Conservation (phyloP, 2,329 filamentous ascomycete species). For the Paecilomyces fulvus region DNA sequence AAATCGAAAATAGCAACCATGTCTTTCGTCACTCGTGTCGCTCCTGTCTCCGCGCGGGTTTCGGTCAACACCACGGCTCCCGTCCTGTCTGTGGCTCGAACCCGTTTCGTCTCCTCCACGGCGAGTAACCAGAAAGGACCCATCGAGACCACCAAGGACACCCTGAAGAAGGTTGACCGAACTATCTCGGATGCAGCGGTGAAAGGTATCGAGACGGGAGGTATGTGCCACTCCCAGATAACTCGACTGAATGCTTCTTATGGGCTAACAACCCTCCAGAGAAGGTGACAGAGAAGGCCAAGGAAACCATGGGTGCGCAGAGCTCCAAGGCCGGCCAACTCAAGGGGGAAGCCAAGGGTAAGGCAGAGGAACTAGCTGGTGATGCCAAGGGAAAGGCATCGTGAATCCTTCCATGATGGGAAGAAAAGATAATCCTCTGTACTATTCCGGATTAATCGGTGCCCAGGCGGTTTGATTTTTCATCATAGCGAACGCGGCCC, state of each 20-base stretch:
- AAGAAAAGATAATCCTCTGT: conserved; percentile 8
- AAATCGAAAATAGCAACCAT: conserved; percentile 13
- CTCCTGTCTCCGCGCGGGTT: conserved; percentile 19
- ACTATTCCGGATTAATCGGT: background rate
- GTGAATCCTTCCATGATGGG: background rate
- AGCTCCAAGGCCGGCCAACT: conserved; percentile 35
- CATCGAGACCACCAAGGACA: conserved; percentile 49
- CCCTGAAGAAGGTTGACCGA: conserved; percentile 50
- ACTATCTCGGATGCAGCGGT: conserved; percentile 48
- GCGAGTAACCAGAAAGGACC: conserved; percentile 41
- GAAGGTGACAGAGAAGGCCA: conserved; percentile 39
- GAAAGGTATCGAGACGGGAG: conserved; percentile 54
- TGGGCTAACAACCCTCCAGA: conserved; percentile 31
- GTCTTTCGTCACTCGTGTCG: conserved; percentile 28
- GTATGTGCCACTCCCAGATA: conserved; percentile 36
- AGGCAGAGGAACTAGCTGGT: conserved; percentile 17
- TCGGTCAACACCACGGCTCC: conserved; percentile 10
- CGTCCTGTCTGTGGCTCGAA: conserved; percentile 10
- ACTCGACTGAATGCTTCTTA: background rate
- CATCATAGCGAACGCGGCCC: background rate
- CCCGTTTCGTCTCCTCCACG: conserved; percentile 45
- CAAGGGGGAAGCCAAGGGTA: conserved; percentile 25
- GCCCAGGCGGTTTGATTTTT: conserved; percentile 4
- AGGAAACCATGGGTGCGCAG: conserved; percentile 33
- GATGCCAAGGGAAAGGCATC: conserved; percentile 24